Conservation (phyloP, 2,329 filamentous ascomycete genomes). For the Lachnellula hyalina region DNA sequence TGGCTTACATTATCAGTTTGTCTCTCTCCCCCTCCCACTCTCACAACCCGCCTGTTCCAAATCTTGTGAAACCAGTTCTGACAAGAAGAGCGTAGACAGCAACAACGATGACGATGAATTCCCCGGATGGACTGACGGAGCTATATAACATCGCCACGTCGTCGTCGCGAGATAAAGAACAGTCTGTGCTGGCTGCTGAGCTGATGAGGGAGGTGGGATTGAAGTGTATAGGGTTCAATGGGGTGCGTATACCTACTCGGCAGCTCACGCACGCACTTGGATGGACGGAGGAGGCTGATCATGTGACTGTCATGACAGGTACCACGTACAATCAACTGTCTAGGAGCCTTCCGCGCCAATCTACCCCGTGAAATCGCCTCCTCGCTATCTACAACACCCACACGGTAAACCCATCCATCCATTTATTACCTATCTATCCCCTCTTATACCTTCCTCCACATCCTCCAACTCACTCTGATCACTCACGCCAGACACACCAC, state of each 20-base stretch:
- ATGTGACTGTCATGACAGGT: slow-evolving; percentile 44
- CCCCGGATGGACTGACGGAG: slow-evolving; percentile 64
- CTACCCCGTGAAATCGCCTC: slow-evolving; percentile 53
- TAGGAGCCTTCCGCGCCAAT: slow-evolving; percentile 62
- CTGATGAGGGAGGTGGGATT: slow-evolving; percentile 70
- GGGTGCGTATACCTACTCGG: slow-evolving; percentile 56
- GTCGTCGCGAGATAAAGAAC: slow-evolving; percentile 18
- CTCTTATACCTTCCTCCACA: neutral
- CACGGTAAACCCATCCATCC: slow-evolving; percentile 32
- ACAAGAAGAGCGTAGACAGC: slow-evolving; percentile 51
- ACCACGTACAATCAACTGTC: slow-evolving; percentile 76
- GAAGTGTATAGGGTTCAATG: slow-evolving; percentile 76
- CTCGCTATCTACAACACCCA: slow-evolving; percentile 50
- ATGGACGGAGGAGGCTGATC: slow-evolving; percentile 47
- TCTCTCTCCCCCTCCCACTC: slow-evolving; percentile 37
- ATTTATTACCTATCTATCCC: neutral
- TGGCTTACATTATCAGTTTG: slow-evolving; percentile 66
- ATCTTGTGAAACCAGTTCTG: neutral
- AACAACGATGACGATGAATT: slow-evolving; percentile 82
- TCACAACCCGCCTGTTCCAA: neutral
- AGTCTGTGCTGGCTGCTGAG: slow-evolving; percentile 45
- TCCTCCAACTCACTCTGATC: slow-evolving; percentile 18
- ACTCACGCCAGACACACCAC: neutral
- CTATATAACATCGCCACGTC: slow-evolving; percentile 28
- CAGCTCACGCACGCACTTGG: no score